Evolutionary conservation across 2,329 filamentous ascomycete genomes (phyloP).

Genomic region (Fusarium succisae): DNA sequence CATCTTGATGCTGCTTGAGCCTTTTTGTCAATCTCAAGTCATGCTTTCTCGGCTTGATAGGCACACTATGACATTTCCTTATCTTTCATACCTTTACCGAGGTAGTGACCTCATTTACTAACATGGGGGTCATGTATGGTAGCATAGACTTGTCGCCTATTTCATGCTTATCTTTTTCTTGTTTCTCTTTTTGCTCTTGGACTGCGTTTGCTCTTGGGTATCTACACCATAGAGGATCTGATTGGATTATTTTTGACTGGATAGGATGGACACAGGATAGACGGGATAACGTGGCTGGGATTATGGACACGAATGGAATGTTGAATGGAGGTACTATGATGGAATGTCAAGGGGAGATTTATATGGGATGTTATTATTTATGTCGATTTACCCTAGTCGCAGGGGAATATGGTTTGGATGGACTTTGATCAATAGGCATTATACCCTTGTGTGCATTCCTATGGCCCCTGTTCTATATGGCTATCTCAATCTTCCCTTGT

Average conservation of each 20-base stretch:
- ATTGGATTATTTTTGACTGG: constrained; percentile 4
- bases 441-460: constrained; percentile 44
- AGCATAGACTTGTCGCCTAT: constrained; percentile 29
- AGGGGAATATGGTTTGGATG: constrained; percentile 24
- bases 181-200: constrained; percentile 4
- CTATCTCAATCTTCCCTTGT: background rate
- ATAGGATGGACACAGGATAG: constrained; percentile 33
- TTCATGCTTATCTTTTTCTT: constrained; percentile 5
- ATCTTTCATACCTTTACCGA: background rate
- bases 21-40: constrained; percentile 31
- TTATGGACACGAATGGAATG: constrained; percentile 35
- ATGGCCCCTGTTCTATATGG: constrained; percentile 22
- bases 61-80: constrained; percentile 1
- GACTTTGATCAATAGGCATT: constrained; percentile 45
- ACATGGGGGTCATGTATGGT: constrained; percentile 4
- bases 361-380: constrained; percentile 17
- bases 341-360: constrained; percentile 23
- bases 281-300: constrained; percentile 16
- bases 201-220: constrained; percentile 7
- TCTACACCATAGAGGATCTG: constrained; percentile 36
- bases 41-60: constrained; percentile 7
- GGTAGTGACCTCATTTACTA: constrained; percentile 2
- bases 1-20: background rate
- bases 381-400: constrained; percentile 20
- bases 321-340: constrained; percentile 18